These are phyloP conservation scores for Anisodus tanguticus DNA, from an alignment of 257 asterid species.

Conservation along the genomic window DNA sequence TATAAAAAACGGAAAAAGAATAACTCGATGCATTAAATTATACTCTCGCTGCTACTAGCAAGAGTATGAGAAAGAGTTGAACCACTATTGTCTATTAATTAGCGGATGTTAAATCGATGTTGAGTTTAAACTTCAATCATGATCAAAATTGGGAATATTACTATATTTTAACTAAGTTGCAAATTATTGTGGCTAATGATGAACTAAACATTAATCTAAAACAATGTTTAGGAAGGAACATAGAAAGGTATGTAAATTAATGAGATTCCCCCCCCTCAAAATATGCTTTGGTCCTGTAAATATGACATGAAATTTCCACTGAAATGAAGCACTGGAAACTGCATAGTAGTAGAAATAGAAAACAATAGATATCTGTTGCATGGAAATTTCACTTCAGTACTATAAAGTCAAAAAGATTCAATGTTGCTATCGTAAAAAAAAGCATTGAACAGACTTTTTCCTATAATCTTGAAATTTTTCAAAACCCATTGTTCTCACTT, in stretches of 20 bases:
- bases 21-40: no score
- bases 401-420: not conserved
- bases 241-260: not conserved
- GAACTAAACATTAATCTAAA: no score
- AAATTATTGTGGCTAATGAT: no score
- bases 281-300: not conserved
- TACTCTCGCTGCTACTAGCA: no score
- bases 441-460: not conserved
- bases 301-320: conserved; percentile 8
- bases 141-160: no score
- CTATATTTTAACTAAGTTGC: no score
- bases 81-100: no score
- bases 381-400: conserved; percentile 2
- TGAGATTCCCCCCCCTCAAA: no score
- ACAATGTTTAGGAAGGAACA: not conserved
- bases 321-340: not conserved
- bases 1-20: no score
- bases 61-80: no score
- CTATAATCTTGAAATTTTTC: not conserved
- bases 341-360: not conserved
- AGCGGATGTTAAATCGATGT: no score
- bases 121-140: no score
- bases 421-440: not conserved
- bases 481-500: not conserved
- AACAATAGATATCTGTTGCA: not conserved